Conservation (phyloP, 2,329 filamentous ascomycete species). For the Trichoderma sp. region DNA sequence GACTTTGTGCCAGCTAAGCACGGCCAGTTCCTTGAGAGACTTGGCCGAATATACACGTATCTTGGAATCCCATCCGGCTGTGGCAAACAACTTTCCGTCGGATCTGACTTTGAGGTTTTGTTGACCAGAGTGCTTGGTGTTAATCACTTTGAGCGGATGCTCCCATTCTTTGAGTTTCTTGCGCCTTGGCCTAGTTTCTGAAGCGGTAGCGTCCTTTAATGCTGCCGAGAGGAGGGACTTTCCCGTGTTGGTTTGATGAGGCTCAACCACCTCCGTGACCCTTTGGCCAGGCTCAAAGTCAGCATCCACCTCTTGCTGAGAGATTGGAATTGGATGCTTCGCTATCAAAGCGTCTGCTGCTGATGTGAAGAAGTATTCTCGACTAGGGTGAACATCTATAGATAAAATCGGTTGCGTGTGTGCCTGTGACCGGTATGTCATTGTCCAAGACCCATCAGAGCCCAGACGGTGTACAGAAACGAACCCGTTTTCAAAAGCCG, state of each 20-base stretch:
- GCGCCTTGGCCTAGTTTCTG: background rate
- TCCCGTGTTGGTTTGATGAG: background rate
- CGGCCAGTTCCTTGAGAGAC: slow-evolving; percentile 81
- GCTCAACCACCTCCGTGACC: slow-evolving; percentile 29
- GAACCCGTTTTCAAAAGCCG: slow-evolving; percentile 83
- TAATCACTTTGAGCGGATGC: slow-evolving; percentile 56
- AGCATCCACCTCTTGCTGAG: slow-evolving; percentile 27
- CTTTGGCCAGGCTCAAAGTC: slow-evolving; percentile 24
- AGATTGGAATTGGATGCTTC: slow-evolving; percentile 64
- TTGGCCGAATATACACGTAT: slow-evolving; percentile 78
- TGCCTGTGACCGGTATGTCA: slow-evolving; percentile 61
- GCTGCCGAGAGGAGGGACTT: slow-evolving; percentile 29
- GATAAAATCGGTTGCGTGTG: slow-evolving; percentile 84
- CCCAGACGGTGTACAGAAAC: slow-evolving; percentile 61
- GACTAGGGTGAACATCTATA: slow-evolving; percentile 52
- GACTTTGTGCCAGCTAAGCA: slow-evolving; percentile 90
- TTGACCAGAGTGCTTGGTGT: slow-evolving; percentile 89
- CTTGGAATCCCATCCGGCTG: slow-evolving; percentile 86
- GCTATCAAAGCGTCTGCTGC: slow-evolving; percentile 77
- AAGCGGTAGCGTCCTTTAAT: slow-evolving; percentile 16
- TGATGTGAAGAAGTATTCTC: slow-evolving; percentile 70
- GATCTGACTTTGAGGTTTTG: slow-evolving; percentile 74
- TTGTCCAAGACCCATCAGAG: slow-evolving; percentile 41
- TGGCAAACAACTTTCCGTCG: slow-evolving; percentile 81
- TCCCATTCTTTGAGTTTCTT: slow-evolving; percentile 34